phyloP scores from a whole-genome alignment of 108 stramenopile species.

The Skeletonema potamos region DNA sequence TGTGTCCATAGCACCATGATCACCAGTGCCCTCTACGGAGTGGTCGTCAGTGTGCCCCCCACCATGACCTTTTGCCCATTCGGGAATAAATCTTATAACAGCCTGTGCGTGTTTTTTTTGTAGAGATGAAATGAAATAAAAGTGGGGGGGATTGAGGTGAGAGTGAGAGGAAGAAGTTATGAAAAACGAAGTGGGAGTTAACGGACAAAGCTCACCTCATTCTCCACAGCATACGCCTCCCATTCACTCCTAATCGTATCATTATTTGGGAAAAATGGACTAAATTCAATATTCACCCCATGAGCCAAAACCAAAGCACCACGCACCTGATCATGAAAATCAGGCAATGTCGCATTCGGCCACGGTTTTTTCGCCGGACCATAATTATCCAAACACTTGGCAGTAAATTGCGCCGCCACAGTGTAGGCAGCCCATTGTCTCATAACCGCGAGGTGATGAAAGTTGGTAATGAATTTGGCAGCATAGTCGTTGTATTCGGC shows the following conservation, averaged over 20 bases:
- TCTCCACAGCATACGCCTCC: constrained; percentile 13
- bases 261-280: not conserved
- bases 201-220: not conserved
- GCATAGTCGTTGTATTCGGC: constrained; percentile 2
- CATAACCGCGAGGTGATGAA: not conserved
- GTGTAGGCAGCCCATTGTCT: constrained; percentile 6
- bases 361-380: not conserved
- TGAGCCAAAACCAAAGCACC: not conserved
- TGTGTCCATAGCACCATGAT: not conserved
- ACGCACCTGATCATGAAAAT: constrained; percentile 5
- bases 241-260: not conserved
- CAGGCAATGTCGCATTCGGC: constrained; percentile 8
- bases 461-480: constrained; percentile 6
- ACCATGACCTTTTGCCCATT: not conserved
- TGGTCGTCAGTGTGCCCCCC: too few relatives aligned
- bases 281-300: constrained; percentile 3
- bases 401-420: not conserved
- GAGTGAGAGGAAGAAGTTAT: too few relatives aligned
- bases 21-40: not conserved
- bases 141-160: too few relatives aligned
- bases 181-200: too few relatives aligned
- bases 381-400: constrained; percentile 4
- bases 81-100: not conserved
- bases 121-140: too few relatives aligned
- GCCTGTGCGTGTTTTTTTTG: too few relatives aligned